These are phyloP conservation scores for Paramecium biaurelia DNA, from an alignment of 73 alveolate genomes.

Conservation along the genomic window DNA sequence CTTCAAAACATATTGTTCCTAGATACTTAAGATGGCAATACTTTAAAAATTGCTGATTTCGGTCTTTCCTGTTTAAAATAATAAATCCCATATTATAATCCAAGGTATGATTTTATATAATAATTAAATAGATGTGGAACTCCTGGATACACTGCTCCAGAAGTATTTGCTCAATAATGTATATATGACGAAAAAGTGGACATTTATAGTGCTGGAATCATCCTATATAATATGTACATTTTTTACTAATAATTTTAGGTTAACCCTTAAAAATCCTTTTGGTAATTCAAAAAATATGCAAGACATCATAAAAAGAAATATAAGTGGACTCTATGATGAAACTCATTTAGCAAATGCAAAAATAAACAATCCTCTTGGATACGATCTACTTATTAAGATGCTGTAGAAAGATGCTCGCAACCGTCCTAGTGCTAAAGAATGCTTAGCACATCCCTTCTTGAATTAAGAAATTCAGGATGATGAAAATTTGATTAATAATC, in stretches of 20 bases:
- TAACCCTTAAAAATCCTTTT: not conserved
- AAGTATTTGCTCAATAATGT: slow-evolving; percentile 44
- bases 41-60: slow-evolving; percentile 26
- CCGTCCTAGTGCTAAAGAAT: slow-evolving; percentile 8
- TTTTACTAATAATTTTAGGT: not conserved
- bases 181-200: slow-evolving; percentile 47
- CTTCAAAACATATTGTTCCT: not conserved
- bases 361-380: not conserved
- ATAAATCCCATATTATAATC: not conserved
- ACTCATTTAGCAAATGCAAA: not conserved
- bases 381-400: not conserved
- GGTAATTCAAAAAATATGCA: not conserved
- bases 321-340: not conserved
- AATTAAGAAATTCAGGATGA: not conserved
- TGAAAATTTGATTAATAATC: not conserved
- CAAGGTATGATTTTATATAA: not conserved
- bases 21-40: not conserved
- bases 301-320: not conserved
- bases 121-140: slow-evolving; percentile 69
- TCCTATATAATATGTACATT: slow-evolving; percentile 21
- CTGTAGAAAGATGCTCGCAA: not conserved
- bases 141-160: slow-evolving; percentile 81
- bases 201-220: slow-evolving; percentile 60
- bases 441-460: not conserved
- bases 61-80: not conserved